Conservation (phyloP, 495 filamentous ascomycete genomes). For the Rhizodiscina lignyota region DNA sequence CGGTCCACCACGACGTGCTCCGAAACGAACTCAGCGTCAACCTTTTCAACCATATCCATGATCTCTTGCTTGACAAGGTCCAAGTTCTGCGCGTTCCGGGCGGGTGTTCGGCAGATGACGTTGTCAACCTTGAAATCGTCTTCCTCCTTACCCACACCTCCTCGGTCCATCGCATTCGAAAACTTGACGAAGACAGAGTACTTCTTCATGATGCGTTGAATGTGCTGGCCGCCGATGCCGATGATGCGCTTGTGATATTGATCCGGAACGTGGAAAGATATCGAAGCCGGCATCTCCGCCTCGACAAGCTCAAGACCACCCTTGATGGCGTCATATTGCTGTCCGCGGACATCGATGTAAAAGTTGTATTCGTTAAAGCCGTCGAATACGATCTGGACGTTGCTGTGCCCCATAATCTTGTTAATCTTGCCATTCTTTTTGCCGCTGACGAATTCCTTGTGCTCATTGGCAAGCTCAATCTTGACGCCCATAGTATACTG, state of each 20-base stretch:
- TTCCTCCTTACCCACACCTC: conserved; percentile 82
- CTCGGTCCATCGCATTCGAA: conserved; percentile 97
- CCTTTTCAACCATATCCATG: conserved; percentile 97
- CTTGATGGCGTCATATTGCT: conserved; percentile 80
- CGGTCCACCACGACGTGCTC: conserved; percentile 88
- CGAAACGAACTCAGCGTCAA: conserved; percentile 88
- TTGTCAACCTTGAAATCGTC: conserved; percentile 98
- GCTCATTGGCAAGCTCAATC: conserved; percentile 96
- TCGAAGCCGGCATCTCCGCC: conserved; percentile 97
- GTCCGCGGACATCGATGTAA: conserved; percentile 92
- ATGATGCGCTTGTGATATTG: conserved; percentile 99
- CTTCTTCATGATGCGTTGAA: conserved; percentile 99
- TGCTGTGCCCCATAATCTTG: conserved; percentile 99
- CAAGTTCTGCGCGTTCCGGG: conserved; percentile 88
- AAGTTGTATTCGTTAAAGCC: conserved; percentile 99
- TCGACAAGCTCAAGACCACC: conserved; percentile 83
- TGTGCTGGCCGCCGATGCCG: conserved; percentile 93
- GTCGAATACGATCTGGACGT: conserved; percentile 97
- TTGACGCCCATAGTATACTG: conserved; percentile 91
- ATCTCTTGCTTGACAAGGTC: conserved; percentile 98
- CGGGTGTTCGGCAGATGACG: conserved; percentile 93
- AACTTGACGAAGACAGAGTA: conserved; percentile 99
- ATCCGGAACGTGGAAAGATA: conserved; percentile 98
- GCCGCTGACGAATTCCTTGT: conserved; percentile 97
- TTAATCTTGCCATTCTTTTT: conserved; percentile 99